A percentile compares a stretch with the other conserved stretches of the same genome.
These are phyloP conservation scores for Phaeosphaeria sp. DNA, from an alignment of 2,329 filamentous ascomycete genomes.

Conservation along the genomic window DNA sequence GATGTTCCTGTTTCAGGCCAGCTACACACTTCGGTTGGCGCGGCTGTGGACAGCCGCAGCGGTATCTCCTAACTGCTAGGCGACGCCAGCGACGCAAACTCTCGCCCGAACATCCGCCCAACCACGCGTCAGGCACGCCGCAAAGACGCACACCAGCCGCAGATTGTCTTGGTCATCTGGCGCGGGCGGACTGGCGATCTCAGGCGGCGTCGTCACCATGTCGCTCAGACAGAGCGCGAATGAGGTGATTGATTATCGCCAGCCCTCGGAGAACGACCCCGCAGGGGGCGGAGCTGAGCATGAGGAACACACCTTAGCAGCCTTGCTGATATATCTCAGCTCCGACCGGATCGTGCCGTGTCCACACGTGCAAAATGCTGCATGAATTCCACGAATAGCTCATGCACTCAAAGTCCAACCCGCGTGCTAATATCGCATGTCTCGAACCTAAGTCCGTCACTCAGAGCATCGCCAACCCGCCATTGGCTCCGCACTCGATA, in stretches of 20 bases:
- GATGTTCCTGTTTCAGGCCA: constrained; percentile 2
- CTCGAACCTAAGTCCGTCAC: constrained; percentile 3
- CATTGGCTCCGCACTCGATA: constrained; percentile 13
- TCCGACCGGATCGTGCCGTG: constrained; percentile 5
- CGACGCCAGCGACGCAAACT: constrained; percentile 2
- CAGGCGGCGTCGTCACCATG: not conserved
- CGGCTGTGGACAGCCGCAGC: not conserved
- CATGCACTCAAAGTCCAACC: constrained; percentile 5
- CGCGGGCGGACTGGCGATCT: not conserved
- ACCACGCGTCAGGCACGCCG: constrained; percentile 1
- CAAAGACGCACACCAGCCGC: constrained; percentile 1
- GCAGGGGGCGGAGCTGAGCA: not conserved
- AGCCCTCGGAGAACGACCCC: not conserved
- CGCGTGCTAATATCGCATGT: constrained; percentile 9
- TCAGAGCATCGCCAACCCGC: not conserved
- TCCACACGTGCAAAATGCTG: constrained; percentile 11
- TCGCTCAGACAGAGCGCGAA: not conserved
- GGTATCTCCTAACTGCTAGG: constrained; percentile 3
- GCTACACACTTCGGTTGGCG: constrained; percentile 5
- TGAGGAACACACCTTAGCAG: not conserved
- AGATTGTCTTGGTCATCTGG: not conserved
- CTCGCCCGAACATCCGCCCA: constrained; percentile 8
- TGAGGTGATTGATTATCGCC: not conserved
- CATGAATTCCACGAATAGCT: constrained; percentile 10
- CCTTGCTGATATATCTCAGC: not conserved